Evolutionary conservation across 441 rosid genomes (phyloP).

Genomic region (Adansonia madagascariensis): DNA sequence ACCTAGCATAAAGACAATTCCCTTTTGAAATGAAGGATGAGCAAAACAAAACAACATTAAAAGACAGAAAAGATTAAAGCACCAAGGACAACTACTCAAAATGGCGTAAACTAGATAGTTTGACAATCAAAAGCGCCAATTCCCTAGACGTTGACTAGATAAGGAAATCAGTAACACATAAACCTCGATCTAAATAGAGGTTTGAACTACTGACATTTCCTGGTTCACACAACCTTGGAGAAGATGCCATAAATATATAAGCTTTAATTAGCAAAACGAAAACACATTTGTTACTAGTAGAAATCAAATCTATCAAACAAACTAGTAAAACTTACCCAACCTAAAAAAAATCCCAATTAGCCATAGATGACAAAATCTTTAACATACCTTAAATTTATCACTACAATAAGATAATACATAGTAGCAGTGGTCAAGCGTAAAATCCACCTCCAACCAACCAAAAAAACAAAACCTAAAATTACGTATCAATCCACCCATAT

Average conservation of each 20-base stretch:
- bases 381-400: background rate
- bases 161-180: slow-evolving; percentile 1
- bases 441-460: slow-evolving; percentile 7
- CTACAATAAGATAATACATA: background rate
- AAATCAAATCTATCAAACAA: slow-evolving; percentile 4
- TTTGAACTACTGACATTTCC: background rate
- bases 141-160: background rate
- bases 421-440: background rate
- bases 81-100: background rate
- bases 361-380: background rate
- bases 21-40: background rate
- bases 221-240: background rate
- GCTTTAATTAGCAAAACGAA: background rate
- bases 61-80: background rate
- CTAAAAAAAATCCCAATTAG: background rate
- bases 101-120: background rate
- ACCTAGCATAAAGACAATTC: background rate
- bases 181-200: background rate
- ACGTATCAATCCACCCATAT: background rate
- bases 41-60: background rate
- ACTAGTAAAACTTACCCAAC: background rate
- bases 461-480: background rate
- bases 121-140: background rate
- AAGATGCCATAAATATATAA: background rate
- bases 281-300: background rate